Evolutionary conservation across 2,329 filamentous ascomycete genomes (phyloP).

Genomic region (Colletotrichum noveboracense): DNA sequence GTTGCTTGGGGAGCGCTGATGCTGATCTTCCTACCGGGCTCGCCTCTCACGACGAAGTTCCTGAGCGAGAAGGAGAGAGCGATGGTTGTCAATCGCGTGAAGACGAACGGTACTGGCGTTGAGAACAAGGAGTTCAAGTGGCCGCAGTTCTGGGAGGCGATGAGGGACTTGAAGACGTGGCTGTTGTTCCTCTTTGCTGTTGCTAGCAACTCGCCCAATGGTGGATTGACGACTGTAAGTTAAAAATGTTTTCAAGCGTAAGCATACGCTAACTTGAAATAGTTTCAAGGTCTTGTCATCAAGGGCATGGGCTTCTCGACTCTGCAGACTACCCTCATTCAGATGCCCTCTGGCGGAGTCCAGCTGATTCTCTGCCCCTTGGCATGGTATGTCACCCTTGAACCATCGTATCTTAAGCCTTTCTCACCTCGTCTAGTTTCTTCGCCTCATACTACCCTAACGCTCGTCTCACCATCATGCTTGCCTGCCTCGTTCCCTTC

Average conservation of each 20-base stretch:
- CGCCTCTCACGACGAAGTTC: slow-evolving; percentile 56
- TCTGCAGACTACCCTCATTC: slow-evolving; percentile 64
- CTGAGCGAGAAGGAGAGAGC: slow-evolving; percentile 70
- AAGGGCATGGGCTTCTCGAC: slow-evolving; percentile 66
- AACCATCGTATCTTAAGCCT: too few relatives aligned
- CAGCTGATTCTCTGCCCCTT: slow-evolving; percentile 15
- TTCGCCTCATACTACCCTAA: slow-evolving; percentile 16
- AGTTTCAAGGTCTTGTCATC: slow-evolving; percentile 68
- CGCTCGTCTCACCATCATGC: slow-evolving; percentile 22
- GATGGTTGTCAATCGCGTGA: slow-evolving; percentile 72
- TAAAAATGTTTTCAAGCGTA: too few relatives aligned
- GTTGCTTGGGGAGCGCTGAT: slow-evolving; percentile 61
- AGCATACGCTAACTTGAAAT: too few relatives aligned
- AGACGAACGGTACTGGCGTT: slow-evolving; percentile 78
- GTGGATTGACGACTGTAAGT: slow-evolving; percentile 24
- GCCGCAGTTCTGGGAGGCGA: slow-evolving; percentile 63
- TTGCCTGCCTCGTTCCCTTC: slow-evolving; percentile 20
- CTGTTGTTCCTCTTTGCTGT: slow-evolving; percentile 66
- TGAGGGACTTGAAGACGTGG: slow-evolving; percentile 56
- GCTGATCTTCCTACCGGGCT: slow-evolving; percentile 61
- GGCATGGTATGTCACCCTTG: background rate
- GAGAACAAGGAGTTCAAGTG: slow-evolving; percentile 73
- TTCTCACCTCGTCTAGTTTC: background rate
- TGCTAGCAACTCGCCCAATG: slow-evolving; percentile 67
- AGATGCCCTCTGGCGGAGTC: slow-evolving; percentile 65